Evolutionary conservation across 1,139 yeast species (phyloP), one percentile per base, ranked within the genome.

Genomic region (Cylindricascospora bacillispora): DNA sequence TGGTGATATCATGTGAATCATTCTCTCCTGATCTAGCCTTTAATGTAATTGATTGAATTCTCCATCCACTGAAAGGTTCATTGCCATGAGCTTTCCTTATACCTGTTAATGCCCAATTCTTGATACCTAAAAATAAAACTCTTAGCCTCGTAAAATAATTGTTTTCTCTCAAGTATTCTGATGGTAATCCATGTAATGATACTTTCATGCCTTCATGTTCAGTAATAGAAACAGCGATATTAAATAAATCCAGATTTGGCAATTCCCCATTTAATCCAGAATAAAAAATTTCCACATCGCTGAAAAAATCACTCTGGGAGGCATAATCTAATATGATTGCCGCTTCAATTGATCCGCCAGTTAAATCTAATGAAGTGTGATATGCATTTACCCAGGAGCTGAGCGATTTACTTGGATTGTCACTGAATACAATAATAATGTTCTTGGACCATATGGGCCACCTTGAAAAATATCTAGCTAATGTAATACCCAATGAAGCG

Each of bases 391-490:
- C 95, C 97, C 97, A 92, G 1, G 76, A 62, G 37, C 95, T 62
- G 36, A 89, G 61, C 1, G 93, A 73, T 26, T 63, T 62, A 28
- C 70, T 71, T 2, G 80, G 72, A 47, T 85, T 75, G 29, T 73
- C 72, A 4, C 95, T 85, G 34, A 83, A 70, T 12, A 89, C 94
- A 33, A 89, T 60, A 19, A 92, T 78, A 39, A 92, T 77, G 49
- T 89, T 92, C 50, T 89, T 92, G 15, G 95, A 82, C 98, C 98
- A 89, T 11, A 92, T 71, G 6, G 94, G 78, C 79, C 93, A 74
- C 40, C 82, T 65, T 29, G 73, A 66, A 53, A 89, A 79, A 56
- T 79, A 89, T 38, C 89, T 64, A 1, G 92, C 76, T 40, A 92
- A 59, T 0, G 92, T 74, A 12, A 81, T 55, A 1, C 77, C 70